Conservation (phyloP, 352 stramenopile genomes). For the Phytophthora rubi region DNA sequence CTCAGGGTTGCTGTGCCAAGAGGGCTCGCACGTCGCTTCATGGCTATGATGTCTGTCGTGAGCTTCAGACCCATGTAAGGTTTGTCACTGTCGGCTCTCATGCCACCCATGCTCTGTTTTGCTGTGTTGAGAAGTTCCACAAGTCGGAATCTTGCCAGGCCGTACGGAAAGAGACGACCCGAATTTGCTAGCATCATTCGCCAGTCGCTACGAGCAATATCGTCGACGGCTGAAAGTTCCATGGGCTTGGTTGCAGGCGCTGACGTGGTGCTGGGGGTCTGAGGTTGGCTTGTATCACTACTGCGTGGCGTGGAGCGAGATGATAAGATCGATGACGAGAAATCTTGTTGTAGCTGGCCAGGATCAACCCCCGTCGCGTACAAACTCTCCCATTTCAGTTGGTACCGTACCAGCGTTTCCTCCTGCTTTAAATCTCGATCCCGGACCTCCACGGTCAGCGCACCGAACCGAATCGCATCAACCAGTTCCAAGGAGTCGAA, state of each 20-base stretch:
- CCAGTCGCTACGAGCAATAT: constrained; percentile 64
- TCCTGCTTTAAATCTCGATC: constrained; percentile 69
- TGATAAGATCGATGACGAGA: neutral
- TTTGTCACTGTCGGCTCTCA: constrained; percentile 9
- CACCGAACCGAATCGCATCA: constrained; percentile 50
- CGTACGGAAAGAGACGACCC: constrained; percentile 59
- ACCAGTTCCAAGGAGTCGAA: constrained; percentile 50
- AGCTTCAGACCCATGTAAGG: constrained; percentile 58
- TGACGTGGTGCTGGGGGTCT: constrained; percentile 1
- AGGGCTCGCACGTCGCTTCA: constrained; percentile 60
- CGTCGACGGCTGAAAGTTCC: constrained; percentile 63
- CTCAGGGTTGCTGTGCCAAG: constrained; percentile 40
- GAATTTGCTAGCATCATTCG: constrained; percentile 46
- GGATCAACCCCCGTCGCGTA: constrained; percentile 42
- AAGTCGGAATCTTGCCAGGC: constrained; percentile 62
- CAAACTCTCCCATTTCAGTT: constrained; percentile 70
- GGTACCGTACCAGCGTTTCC: constrained; percentile 40
- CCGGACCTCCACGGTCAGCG: constrained; percentile 64
- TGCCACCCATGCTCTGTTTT: constrained; percentile 25
- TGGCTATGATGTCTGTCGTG: constrained; percentile 53
- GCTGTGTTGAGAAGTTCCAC: constrained; percentile 54
- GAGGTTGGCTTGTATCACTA: constrained; percentile 1
- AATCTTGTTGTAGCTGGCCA: constrained; percentile 11
- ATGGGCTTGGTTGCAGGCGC: constrained; percentile 34
- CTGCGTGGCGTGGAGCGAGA: constrained; percentile 20